A percentile compares a stretch with the other conserved stretches of the same genome.
These are phyloP conservation scores for Globisporangium paddicum DNA, from an alignment of 352 stramenopile species.

Conservation along the genomic window DNA sequence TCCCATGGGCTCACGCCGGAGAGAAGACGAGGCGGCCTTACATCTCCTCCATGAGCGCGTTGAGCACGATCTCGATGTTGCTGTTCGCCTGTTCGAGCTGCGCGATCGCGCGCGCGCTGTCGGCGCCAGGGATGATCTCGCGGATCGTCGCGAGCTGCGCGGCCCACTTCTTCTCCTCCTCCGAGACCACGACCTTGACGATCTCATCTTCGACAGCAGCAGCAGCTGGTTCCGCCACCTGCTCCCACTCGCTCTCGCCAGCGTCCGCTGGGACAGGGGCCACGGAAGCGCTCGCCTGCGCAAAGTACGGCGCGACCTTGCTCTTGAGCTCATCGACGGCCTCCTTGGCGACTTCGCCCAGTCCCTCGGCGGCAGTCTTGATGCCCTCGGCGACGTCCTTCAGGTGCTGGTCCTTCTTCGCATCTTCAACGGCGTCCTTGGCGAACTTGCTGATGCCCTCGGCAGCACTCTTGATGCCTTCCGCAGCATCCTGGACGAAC, in stretches of 20 bases:
- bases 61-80: slow-evolving; percentile 4
- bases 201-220: slow-evolving; percentile 7
- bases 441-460: slow-evolving; percentile 12
- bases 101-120: slow-evolving; percentile 42
- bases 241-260: slow-evolving; percentile 51
- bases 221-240: slow-evolving; percentile 28
- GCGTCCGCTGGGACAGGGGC: slow-evolving; percentile 11
- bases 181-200: slow-evolving; percentile 31
- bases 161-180: slow-evolving; percentile 74
- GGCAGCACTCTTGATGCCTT: slow-evolving; percentile 11
- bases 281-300: slow-evolving; percentile 9
- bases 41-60: slow-evolving; percentile 8
- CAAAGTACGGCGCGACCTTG: slow-evolving; percentile 18
- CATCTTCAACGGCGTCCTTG: slow-evolving; percentile 4
- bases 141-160: slow-evolving; percentile 56
- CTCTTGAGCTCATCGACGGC: slow-evolving; percentile 26
- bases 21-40: neutral
- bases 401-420: slow-evolving; percentile 4
- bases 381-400: slow-evolving; percentile 10
- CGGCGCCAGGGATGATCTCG: slow-evolving; percentile 63
- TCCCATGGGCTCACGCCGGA: neutral
- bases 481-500: slow-evolving; percentile 2
- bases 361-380: slow-evolving; percentile 3
- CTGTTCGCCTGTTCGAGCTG: slow-evolving; percentile 40
- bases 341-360: slow-evolving; percentile 12